Percentiles rank a stretch among this genome's conserved stretches.
phyloP scores from a whole-genome alignment of 345 rosid genomes.

The Boechera retrofracta region DNA sequence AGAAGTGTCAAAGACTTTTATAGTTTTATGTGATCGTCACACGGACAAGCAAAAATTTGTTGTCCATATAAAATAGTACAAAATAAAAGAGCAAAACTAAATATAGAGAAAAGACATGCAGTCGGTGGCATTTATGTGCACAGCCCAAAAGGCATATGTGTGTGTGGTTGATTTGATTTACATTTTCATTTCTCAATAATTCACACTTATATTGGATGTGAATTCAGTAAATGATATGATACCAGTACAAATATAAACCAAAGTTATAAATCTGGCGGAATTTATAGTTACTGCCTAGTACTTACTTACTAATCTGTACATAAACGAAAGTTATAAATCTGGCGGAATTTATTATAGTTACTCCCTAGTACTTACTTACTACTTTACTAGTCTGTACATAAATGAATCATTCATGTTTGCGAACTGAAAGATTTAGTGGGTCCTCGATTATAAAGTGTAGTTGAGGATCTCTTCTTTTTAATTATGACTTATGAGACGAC shows the following conservation, averaged over 20 bases:
- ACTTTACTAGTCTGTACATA: background rate
- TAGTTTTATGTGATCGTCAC: constrained; percentile 25
- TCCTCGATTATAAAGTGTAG: background rate
- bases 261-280: too few relatives aligned
- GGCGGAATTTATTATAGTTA: background rate
- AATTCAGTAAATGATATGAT: background rate
- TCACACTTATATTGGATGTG: background rate
- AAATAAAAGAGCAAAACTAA: background rate
- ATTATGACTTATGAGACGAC: background rate
- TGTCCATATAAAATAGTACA: constrained; percentile 31
- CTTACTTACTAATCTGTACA: too few relatives aligned
- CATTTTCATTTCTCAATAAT: constrained; percentile 8
- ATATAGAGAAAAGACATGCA: background rate
- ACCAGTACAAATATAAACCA: too few relatives aligned
- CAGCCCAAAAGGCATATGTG: background rate
- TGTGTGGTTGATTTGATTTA: background rate
- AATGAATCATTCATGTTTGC: background rate
- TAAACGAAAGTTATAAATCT: too few relatives aligned
- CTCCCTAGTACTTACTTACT: background rate
- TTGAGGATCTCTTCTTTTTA: background rate
- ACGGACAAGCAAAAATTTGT: constrained; percentile 16
- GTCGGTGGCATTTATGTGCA: constrained; percentile 27
- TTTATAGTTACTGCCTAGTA: background rate
- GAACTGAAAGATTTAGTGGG: constrained; percentile 9
- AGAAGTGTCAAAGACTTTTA: constrained; percentile 7